Evolutionary conservation across 139 green algal species (phyloP), one percentile per base, ranked within the genome.

Genomic region (Limnomonas spitsbergensis): DNA sequence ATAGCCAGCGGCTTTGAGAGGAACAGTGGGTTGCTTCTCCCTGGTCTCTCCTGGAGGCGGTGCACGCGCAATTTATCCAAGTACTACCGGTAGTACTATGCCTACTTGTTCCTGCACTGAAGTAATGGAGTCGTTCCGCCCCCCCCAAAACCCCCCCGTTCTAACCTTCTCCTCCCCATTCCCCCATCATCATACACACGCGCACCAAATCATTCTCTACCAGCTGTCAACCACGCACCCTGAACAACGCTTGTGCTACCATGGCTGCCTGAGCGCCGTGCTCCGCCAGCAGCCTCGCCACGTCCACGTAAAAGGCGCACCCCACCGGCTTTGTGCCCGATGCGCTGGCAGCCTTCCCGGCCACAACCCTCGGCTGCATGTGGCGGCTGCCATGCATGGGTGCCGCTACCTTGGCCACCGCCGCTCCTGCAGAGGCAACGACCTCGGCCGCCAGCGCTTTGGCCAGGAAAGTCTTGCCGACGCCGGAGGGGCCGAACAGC

Each of bases 401-500:
- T 70, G 27, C n/a, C 56, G 27, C 29, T 38, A 4, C 29, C 27
- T 37, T 24, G 4, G 56, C n/a, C n/a, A 70, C 56, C 29, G 4
- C 56, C 29, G n/a, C 29, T 70, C 29, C 56, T 20, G 27, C 56
- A 35, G 56, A 24, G 34, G 40, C 73, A 0, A 32, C 42, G 56
- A 83, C 69, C 37, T 77, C 79, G 27, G 7, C n/a, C 2, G 79
- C 73, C 47, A 83, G 31, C 0, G 73, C 61, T 54, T 73, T 70
- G 29, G 78, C 79, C 56, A 83, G 66, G 34, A 69, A 52, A 20
- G 73, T 83, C 73, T 83, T 83, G 35, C 79, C 79, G 29, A 69
- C 38, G 20, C 79, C 79, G 3, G 26, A 32, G 1, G 79, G 73
- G 1, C 79, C 79, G 56, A 77, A 80, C 38, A 83, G 61, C 72